Evolutionary conservation across 257 asterid genomes (phyloP).

Genomic region (Voacanga thouarsii): DNA sequence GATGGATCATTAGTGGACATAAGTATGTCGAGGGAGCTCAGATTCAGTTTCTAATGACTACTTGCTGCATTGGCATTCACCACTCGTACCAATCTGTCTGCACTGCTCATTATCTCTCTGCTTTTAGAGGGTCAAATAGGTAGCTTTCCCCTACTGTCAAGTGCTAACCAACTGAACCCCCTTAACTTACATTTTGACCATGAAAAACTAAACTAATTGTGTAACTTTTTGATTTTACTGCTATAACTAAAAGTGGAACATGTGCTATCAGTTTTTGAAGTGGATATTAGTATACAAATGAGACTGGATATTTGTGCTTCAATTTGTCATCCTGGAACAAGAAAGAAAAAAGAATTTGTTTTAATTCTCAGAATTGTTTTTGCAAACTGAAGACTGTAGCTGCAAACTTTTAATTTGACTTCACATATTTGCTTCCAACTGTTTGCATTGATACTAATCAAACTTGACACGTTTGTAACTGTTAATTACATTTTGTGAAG

Average conservation of each 20-base stretch:
- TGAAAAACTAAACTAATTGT: not conserved
- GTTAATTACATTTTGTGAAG: conserved; percentile 22
- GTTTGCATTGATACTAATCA: not conserved
- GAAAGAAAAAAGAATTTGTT: not conserved
- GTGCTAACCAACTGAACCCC: not conserved
- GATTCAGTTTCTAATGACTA: not conserved
- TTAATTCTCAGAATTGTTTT: not conserved
- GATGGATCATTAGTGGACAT: not conserved
- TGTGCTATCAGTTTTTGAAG: not conserved
- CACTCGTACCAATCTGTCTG: not conserved
- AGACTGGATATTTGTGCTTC: not conserved
- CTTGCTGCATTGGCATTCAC: not conserved
- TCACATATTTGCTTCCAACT: not conserved
- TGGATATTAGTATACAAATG: not conserved
- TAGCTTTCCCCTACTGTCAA: not conserved
- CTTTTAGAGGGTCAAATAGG: not conserved
- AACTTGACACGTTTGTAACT: conserved; percentile 8
- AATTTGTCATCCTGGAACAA: not conserved
- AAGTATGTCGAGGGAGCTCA: not conserved
- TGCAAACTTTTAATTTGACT: not conserved
- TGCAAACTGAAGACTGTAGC: not conserved
- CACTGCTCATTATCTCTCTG: not conserved
- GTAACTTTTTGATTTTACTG: not conserved
- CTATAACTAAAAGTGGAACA: not conserved
- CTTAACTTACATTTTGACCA: not conserved